Evolutionary conservation across 1,284 basidiomycete species (phyloP).

Genomic region (Sanghuangporus weigelae): DNA sequence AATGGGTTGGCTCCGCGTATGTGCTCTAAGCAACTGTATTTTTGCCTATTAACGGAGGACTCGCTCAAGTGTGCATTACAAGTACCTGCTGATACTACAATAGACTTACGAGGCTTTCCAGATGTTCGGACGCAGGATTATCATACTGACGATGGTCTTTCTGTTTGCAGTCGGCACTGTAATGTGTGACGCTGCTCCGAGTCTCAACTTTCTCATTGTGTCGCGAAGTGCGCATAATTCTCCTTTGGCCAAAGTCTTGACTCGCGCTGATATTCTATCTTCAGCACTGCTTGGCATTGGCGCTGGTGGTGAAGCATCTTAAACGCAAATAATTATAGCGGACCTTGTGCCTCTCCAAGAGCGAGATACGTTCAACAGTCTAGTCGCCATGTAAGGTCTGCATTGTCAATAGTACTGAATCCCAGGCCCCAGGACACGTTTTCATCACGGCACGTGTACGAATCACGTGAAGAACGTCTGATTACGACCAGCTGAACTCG

Average conservation of each 20-base stretch:
- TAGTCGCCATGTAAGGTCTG: constrained; percentile 24
- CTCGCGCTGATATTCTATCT: neutral
- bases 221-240: constrained; percentile 25
- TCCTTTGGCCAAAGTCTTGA: neutral
- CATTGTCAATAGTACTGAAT: too few relatives aligned
- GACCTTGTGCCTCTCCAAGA: constrained; percentile 37
- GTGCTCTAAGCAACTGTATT: constrained; percentile 22
- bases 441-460: too few relatives aligned
- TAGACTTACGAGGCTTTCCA: constrained; percentile 5
- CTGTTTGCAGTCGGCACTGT: constrained; percentile 36
- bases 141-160: constrained; percentile 29
- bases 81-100: neutral
- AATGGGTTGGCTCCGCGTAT: constrained; percentile 26
- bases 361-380: constrained; percentile 34
- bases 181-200: constrained; percentile 36
- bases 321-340: constrained; percentile 29
- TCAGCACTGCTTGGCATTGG: constrained; percentile 30
- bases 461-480: too few relatives aligned
- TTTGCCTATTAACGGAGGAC: constrained; percentile 22
- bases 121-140: constrained; percentile 31
- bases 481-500: too few relatives aligned
- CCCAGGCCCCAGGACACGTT: too few relatives aligned
- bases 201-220: constrained; percentile 39
- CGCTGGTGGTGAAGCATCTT: constrained; percentile 29
- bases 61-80: constrained; percentile 18